Base-by-base conservation (phyloP, 2,329 filamentous ascomycete genomes). In the Diaporthe batatas region DNA sequence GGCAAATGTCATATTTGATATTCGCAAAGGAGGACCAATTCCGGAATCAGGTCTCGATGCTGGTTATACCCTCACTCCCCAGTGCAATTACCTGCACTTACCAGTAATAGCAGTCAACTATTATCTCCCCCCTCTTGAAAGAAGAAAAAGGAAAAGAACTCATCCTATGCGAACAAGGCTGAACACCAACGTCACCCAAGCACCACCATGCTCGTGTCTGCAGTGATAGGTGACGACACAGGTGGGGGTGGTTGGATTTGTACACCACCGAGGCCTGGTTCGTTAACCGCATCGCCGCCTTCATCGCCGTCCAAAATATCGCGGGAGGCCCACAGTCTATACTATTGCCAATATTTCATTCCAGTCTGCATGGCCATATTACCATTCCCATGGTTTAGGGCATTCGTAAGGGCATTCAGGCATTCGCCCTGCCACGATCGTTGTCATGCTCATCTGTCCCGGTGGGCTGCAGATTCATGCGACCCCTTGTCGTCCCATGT, bases 381-480 rank as follows among this genome's bases (percentile, higher is more conserved):
- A 55, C 42, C n/a, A 51, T n/a, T 51, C 65, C 67, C 39, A 34
- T 64, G 55, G 34, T 55, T 32, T 57, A 42, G 29, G 62, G 62
- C 25, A 29, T 42, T 57, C 55, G 55, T 62, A 69, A 57, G 65
- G 55, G 39, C 55, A 18, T 34, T 57, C 44, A 5, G 2, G 2
- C 34, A 6, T 1, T 36, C 44, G 42, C 49, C 32, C 44, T 53
- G 70, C 71, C 23, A 55, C 32, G 57, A 62, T 68, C 53, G 62
- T 68, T 29, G 53, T 62, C 58, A 59, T 70, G 58, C 70, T 74
- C 73, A 72, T 74, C 73, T 72, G 57, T 47, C 67, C 70, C 29
- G 68, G 73, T 74, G 58, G 73, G 36, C 73, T 72, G 55, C 65
- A 59, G 29, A 70, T 74, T 74, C 73, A 74, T 74, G 73, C 73